These are phyloP conservation scores for Phlebopus sp. DNA, from an alignment of 1,284 basidiomycete species.

Conservation along the genomic window DNA sequence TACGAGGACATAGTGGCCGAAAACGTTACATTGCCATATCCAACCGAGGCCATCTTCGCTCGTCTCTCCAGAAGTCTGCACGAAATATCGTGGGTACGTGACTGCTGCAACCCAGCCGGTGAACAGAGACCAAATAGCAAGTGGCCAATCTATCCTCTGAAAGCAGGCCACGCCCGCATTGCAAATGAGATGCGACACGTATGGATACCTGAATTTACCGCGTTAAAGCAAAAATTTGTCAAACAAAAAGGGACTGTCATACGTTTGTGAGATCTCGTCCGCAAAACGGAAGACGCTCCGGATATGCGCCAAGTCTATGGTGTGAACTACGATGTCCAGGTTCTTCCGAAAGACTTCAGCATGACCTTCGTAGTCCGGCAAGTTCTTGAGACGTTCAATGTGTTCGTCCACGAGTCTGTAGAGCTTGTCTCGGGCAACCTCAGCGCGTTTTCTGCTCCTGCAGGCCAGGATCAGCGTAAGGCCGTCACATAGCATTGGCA, in stretches of 20 bases:
- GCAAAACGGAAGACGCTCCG: conserved; percentile 66
- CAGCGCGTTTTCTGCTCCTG: conserved; percentile 63
- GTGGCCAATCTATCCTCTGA: conserved; percentile 53
- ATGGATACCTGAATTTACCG: conserved; percentile 59
- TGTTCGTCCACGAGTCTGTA: conserved; percentile 53
- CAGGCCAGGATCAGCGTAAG: conserved; percentile 85
- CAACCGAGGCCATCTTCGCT: conserved; percentile 74
- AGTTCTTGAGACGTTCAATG: conserved; percentile 36
- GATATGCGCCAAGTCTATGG: conserved; percentile 65
- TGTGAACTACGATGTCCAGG: conserved; percentile 59
- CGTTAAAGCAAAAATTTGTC: conserved; percentile 4
- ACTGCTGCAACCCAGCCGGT: conserved; percentile 47
- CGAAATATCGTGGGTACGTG: conserved; percentile 60
- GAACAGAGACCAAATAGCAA: conserved; percentile 51
- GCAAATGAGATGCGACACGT: conserved; percentile 78
- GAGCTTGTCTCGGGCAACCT: conserved; percentile 57
- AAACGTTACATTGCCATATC: conserved; percentile 86
- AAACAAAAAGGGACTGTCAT: conserved; percentile 24
- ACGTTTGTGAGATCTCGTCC: conserved; percentile 55
- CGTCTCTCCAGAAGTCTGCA: conserved; percentile 59
- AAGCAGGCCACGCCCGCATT: conserved; percentile 81
- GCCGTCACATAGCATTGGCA: conserved; percentile 40
- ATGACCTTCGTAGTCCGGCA: conserved; percentile 43
- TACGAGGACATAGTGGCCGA: conserved; percentile 81
- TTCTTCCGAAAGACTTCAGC: conserved; percentile 60